Conservation (phyloP, 2,329 filamentous ascomycete species). For the Allantophomopsis cytisporea region DNA sequence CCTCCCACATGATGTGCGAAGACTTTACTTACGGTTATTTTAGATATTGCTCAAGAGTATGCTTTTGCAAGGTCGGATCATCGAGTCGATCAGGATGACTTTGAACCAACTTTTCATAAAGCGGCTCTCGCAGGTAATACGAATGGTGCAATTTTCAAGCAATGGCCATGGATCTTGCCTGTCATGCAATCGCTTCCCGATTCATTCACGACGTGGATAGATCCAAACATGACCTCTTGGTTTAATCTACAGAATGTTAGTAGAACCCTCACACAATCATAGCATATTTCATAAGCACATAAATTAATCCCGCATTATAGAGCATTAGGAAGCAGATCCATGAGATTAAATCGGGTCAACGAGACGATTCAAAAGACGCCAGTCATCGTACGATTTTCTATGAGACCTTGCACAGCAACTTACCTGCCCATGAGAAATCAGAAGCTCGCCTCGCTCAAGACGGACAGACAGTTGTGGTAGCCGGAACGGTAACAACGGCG, state of each 20-base stretch:
- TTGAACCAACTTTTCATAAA: slow-evolving; percentile 7
- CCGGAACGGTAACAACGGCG: slow-evolving; percentile 23
- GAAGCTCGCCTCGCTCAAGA: slow-evolving; percentile 19
- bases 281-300: too few relatives aligned
- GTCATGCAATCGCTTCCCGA: slow-evolving; percentile 1
- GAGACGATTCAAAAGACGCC: too few relatives aligned
- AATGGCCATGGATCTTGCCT: slow-evolving; percentile 2
- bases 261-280: too few relatives aligned
- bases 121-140: background rate
- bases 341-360: too few relatives aligned
- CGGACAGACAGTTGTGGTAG: slow-evolving; percentile 11
- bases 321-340: too few relatives aligned
- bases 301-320: too few relatives aligned
- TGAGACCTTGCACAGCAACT: slow-evolving; percentile 12
- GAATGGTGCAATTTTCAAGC: background rate
- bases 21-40: background rate
- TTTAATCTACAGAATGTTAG: too few relatives aligned
- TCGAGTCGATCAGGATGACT: slow-evolving; percentile 6
- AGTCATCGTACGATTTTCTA: slow-evolving; percentile 11
- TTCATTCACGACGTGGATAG: background rate
- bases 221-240: background rate
- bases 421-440: slow-evolving; percentile 21
- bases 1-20: background rate
- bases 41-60: slow-evolving; percentile 15
- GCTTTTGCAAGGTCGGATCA: slow-evolving; percentile 8